A percentile compares a stretch with the other conserved stretches of the same genome.
phyloP scores from a whole-genome alignment of 176 grass and related monocot genomes.

The Eragrostis nindensis region DNA sequence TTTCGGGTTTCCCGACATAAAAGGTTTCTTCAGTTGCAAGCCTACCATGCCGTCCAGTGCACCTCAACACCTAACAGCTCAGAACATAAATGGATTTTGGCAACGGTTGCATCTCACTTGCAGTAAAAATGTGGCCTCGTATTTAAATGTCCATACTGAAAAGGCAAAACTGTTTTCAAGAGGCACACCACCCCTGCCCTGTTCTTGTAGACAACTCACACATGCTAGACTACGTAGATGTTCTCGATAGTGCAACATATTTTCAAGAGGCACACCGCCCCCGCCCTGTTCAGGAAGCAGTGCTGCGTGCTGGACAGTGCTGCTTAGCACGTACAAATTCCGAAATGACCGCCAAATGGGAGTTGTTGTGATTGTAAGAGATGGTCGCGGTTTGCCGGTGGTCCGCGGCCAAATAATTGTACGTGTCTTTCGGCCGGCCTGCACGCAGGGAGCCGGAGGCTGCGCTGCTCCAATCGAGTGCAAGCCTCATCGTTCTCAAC shows the following conservation, averaged over 20 bases:
- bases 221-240: too few species aligned
- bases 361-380: neutral
- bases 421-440: neutral
- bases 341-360: neutral
- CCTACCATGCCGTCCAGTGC: neutral
- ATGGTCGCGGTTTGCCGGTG: neutral
- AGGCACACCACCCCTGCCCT: too few species aligned
- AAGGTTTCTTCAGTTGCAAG: conserved; percentile 44
- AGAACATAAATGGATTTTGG: neutral
- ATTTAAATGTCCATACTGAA: too few species aligned
- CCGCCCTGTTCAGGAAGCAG: too few species aligned
- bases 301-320: too few species aligned
- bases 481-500: neutral
- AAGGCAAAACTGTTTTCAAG: too few species aligned
- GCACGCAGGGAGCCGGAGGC: neutral
- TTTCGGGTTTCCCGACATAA: conserved; percentile 7
- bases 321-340: neutral
- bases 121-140: too few species aligned
- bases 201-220: too few species aligned
- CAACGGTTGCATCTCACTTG: neutral
- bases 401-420: conserved; percentile 33
- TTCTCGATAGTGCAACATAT: too few species aligned
- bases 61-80: neutral
- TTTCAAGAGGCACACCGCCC: too few species aligned
- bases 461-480: neutral